These are phyloP conservation scores for Syzygium aqueum DNA, from an alignment of 345 rosid genomes.

Conservation along the genomic window DNA sequence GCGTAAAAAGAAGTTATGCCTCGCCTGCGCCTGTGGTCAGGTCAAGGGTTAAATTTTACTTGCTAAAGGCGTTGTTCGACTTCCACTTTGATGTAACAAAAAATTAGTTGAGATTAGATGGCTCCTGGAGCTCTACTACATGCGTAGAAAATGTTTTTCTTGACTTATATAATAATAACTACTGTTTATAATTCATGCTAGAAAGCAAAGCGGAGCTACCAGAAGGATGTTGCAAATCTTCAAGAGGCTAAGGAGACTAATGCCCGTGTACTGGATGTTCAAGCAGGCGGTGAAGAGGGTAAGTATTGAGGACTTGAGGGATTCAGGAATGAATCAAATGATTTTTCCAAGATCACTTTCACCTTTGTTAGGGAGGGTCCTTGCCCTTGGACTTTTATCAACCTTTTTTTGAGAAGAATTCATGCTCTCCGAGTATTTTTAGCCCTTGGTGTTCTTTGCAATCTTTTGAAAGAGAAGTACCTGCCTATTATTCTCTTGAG, in stretches of 20 bases:
- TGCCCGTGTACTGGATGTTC: conserved; percentile 31
- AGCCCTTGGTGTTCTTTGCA: not conserved
- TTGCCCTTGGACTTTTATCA: not conserved
- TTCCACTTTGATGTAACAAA: not conserved
- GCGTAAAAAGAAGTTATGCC: not conserved
- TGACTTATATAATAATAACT: not conserved
- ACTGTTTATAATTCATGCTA: conserved; percentile 16
- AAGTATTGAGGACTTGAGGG: conserved; percentile 11
- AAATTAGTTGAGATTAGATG: not conserved
- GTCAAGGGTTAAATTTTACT: not conserved
- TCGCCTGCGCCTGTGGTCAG: not conserved
- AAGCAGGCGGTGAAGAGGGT: conserved; percentile 47
- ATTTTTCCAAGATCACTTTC: not conserved
- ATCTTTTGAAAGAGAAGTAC: not conserved
- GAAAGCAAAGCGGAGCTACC: conserved; percentile 96
- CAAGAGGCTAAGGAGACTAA: conserved; percentile 48
- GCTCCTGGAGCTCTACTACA: not conserved
- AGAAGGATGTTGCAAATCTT: conserved; percentile 66
- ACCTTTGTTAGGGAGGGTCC: not conserved
- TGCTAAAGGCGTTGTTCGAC: not conserved
- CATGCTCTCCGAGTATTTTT: not conserved
- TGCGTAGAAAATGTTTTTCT: not conserved
- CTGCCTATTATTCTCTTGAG: not conserved
- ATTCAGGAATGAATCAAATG: not conserved
- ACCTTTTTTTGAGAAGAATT: not conserved